Evolutionary conservation across 768 basidiomycete genomes (phyloP), one percentile per base, ranked within the genome.

Genomic region (Amanita muscaria): DNA sequence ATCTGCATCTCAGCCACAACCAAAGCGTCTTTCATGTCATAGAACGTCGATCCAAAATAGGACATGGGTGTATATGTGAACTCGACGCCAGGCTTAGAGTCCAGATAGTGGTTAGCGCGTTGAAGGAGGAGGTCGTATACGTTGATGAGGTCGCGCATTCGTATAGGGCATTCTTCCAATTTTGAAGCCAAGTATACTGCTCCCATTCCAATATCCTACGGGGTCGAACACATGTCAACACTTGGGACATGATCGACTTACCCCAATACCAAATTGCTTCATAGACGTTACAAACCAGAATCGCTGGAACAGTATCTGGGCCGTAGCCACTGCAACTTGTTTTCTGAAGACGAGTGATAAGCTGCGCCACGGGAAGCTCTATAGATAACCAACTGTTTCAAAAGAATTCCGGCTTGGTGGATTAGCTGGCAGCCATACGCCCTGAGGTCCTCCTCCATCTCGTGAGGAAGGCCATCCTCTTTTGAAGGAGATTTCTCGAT

Each of bases 1-100:
- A 98, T 76, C 60, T 99, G 96, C 90, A 98, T 98, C 64, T 99
- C 96, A 2, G 86, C 81, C 11, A 93, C 84, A 16, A 97, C 90
- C 39, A 97, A 69, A 5, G 87, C 83, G 57, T 99, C 96, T 58
- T 94, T 97, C 61, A 90, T 72, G 50, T 93, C 88, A 67, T 97
- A 97, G 57, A 94, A 98, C 2, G 80, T 82, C 55, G 74, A 75
- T 11, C 87, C 80, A 60, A 88, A 92, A 64, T 91, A 93, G 14
- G 85, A 81, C 88, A 91, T 93, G 10, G 89, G 83, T 2, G 72
- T 64, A 62, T 92, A 90, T 54, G 73, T 72, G 65, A 87, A 79
- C 10, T 64, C 57, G 16, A 67, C 51, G 44, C 61, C 60, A 15
- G 58, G 34, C 47, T 56, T 61, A 25, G 57, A 58, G 15, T 63